These are phyloP conservation scores for Aspergillus affinis DNA, from an alignment of 495 filamentous ascomycete genomes.

Conservation along the genomic window DNA sequence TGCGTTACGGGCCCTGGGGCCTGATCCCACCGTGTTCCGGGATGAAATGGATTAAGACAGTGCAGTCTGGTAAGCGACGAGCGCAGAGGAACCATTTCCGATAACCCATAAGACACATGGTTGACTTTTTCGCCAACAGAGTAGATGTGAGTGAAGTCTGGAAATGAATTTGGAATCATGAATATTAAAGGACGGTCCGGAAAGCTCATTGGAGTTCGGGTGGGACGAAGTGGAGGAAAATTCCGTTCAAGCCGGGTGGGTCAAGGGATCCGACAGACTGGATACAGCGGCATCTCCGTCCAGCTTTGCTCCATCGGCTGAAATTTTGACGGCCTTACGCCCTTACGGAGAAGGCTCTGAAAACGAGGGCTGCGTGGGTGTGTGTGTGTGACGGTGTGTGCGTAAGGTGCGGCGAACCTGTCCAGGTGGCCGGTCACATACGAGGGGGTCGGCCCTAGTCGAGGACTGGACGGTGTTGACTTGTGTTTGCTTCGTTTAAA, in stretches of 20 bases:
- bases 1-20: neutral
- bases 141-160: neutral
- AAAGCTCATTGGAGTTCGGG: neutral
- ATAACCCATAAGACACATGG: too few species aligned
- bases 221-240: slow-evolving; percentile 20
- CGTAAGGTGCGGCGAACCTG: too few species aligned
- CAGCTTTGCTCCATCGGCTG: neutral
- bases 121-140: too few species aligned
- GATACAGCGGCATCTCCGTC: slow-evolving; percentile 22
- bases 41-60: too few species aligned
- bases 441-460: neutral
- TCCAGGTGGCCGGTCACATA: too few species aligned
- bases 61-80: too few species aligned
- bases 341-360: neutral
- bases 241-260: slow-evolving; percentile 17
- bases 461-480: neutral
- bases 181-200: neutral
- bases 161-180: neutral
- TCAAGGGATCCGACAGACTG: slow-evolving; percentile 25
- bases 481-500: neutral
- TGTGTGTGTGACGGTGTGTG: too few species aligned
- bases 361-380: neutral
- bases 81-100: too few species aligned
- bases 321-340: neutral
- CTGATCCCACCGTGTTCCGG: neutral